phyloP scores from a whole-genome alignment of 257 asterid species.

The Nicotiana tomentosiformis region DNA sequence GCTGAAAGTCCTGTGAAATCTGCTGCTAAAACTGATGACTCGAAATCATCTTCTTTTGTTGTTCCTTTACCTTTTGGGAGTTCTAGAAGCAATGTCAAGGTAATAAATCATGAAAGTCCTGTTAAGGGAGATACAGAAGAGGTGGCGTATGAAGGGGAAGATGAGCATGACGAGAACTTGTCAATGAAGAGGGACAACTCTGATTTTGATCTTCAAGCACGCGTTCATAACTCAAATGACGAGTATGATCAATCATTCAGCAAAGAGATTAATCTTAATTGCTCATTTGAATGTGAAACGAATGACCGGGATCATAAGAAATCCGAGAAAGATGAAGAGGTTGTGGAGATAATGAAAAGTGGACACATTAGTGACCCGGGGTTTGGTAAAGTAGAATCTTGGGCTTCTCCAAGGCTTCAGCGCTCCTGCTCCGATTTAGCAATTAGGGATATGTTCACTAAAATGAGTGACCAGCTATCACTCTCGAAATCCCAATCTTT shows the following conservation, averaged over 20 bases:
- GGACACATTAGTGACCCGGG: conserved; percentile 76
- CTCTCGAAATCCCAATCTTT: conserved; percentile 37
- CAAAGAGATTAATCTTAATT: conserved; percentile 10
- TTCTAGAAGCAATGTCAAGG: conserved; percentile 44
- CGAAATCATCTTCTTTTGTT: conserved; percentile 34
- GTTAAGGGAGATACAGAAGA: conserved; percentile 33
- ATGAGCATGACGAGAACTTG: conserved; percentile 42
- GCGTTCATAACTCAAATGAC: conserved; percentile 14
- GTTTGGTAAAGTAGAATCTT: conserved; percentile 27
- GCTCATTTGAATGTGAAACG: conserved; percentile 13
- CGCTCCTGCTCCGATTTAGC: conserved; percentile 65
- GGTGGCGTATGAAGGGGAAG: conserved; percentile 55
- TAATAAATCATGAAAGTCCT: conserved; percentile 52
- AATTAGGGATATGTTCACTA: conserved; percentile 25
- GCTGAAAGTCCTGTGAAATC: conserved; percentile 32
- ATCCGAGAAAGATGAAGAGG: conserved; percentile 16
- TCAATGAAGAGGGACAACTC: conserved; percentile 36
- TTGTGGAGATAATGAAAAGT: conserved; percentile 23
- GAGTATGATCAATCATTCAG: conserved; percentile 17
- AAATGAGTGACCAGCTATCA: conserved; percentile 25
- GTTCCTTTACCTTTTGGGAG: conserved; percentile 41
- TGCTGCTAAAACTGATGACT: conserved; percentile 24
- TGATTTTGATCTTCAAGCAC: conserved; percentile 39
- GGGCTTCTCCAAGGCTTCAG: conserved; percentile 42
- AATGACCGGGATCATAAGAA: conserved; percentile 12